Percentiles rank a stretch among this genome's conserved stretches.
Conservation (phyloP, 202 grass and related monocot species). For the Saccharum hybrid region DNA sequence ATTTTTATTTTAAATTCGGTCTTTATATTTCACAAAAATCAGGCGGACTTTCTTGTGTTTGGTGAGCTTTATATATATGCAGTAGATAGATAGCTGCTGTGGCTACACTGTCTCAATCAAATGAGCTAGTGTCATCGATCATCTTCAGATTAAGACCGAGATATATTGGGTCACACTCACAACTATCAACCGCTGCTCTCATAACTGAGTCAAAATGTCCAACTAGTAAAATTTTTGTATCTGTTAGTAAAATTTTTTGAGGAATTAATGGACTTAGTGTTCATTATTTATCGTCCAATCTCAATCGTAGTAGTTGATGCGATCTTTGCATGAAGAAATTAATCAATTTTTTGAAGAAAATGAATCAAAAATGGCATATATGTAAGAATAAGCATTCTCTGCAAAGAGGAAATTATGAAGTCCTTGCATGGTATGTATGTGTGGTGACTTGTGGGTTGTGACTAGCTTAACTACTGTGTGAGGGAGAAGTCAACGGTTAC, state of each 20-base stretch:
- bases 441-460: background rate
- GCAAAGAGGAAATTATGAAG: no score
- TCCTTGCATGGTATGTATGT: no score
- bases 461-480: background rate
- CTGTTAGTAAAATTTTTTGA: background rate
- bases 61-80: background rate
- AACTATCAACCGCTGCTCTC: background rate
- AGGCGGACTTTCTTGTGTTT: conserved; percentile 17
- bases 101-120: conserved; percentile 46
- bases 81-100: background rate
- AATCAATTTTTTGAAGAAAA: no score
- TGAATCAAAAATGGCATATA: no score
- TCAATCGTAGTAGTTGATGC: background rate
- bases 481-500: conserved; percentile 50
- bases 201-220: background rate
- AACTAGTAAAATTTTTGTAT: background rate
- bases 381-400: no score
- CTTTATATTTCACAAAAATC: background rate
- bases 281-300: background rate
- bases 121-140: background rate
- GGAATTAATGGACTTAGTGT: background rate
- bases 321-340: no score
- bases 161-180: background rate
- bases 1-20: background rate
- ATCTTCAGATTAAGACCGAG: conserved; percentile 6